Evolutionary conservation across 495 filamentous ascomycete genomes (phyloP).

Genomic region (Astrothelium subdiscretum): DNA sequence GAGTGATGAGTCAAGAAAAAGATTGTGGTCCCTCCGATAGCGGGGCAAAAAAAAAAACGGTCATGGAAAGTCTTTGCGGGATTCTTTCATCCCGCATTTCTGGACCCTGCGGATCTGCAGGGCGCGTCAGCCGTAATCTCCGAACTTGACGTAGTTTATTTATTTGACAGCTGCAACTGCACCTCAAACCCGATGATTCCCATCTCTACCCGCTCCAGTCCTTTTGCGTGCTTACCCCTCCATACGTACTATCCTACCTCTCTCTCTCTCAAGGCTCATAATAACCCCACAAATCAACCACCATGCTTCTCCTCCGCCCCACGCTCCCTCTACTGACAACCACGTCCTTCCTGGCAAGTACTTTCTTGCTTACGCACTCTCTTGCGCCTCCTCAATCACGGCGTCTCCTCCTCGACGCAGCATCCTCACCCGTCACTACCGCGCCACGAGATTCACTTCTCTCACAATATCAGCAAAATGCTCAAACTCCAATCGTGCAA

Average conservation of each 20-base stretch:
- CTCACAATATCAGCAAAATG: conserved; percentile 19
- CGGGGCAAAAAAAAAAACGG: neutral
- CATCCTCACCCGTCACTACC: conserved; percentile 7
- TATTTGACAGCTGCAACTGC: neutral
- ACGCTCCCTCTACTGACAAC: neutral
- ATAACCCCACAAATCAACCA: neutral
- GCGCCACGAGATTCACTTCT: conserved; percentile 19
- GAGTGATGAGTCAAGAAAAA: neutral
- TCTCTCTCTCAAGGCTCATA: neutral
- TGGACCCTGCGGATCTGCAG: neutral
- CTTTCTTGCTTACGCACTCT: neutral
- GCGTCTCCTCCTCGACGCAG: conserved; percentile 13
- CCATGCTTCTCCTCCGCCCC: neutral
- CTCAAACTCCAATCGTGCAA: conserved; percentile 15
- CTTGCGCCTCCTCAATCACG: neutral
- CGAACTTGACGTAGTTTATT: neutral
- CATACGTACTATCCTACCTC: neutral
- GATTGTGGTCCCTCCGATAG: neutral
- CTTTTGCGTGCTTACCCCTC: too few relatives aligned
- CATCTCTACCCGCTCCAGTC: too few relatives aligned
- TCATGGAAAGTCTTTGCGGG: neutral
- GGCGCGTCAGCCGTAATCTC: neutral
- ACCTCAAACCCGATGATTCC: neutral
- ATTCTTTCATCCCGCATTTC: neutral
- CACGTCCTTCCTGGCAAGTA: conserved; percentile 1